These are phyloP conservation scores for maize (Zea mays) DNA, from an alignment of 176 grass and related monocot genomes.

Conservation along the genomic window Zm-B73-REFERENCE-NAM-5.0 NC_050100.1:223878501-223879000, in stretches of 20 bases:
- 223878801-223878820: not conserved
- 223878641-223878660: too few relatives aligned
- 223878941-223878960: slow-evolving; percentile 1
- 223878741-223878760: not conserved
- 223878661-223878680: too few relatives aligned
- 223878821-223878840: not conserved
- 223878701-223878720: not conserved
- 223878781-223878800: not conserved
- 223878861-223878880: not conserved
- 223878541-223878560: too few relatives aligned
- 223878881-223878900: not conserved
- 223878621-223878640: too few relatives aligned
- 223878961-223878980: slow-evolving; percentile 31
- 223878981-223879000: not conserved
- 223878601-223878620: too few relatives aligned
- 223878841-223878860: not conserved
- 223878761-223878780: not conserved
- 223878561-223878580: too few relatives aligned
- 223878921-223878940: slow-evolving; percentile 37
- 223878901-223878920: not conserved
- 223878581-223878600: too few relatives aligned
- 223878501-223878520: too few relatives aligned
- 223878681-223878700: too few relatives aligned
- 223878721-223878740: not conserved
- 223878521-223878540: too few relatives aligned